Evolutionary conservation across 2,329 filamentous ascomycete species (phyloP).

Genomic region (Colletotrichum chlorophyti): DNA sequence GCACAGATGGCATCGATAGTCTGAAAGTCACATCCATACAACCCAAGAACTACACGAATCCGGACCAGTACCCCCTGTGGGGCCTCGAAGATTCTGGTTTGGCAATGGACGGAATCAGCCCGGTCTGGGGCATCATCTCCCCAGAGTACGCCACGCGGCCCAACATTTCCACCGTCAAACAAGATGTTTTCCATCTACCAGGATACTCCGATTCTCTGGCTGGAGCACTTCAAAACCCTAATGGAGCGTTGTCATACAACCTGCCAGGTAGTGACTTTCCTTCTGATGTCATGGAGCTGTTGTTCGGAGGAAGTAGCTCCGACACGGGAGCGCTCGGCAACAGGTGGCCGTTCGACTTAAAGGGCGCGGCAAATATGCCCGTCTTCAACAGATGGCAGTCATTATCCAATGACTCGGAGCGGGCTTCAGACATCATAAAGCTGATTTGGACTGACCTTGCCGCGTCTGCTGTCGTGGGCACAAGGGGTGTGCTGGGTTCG

Average conservation of each 20-base stretch:
- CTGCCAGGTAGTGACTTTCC: constrained; percentile 43
- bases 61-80: constrained; percentile 41
- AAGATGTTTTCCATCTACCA: constrained; percentile 27
- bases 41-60: constrained; percentile 43
- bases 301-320: constrained; percentile 27
- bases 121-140: constrained; percentile 49
- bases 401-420: constrained; percentile 35
- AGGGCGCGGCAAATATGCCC: constrained; percentile 40
- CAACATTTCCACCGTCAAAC: constrained; percentile 41
- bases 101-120: constrained; percentile 32
- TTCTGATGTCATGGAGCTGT: constrained; percentile 32
- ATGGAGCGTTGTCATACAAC: constrained; percentile 32
- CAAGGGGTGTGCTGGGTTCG: constrained; percentile 32
- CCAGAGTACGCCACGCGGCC: constrained; percentile 35
- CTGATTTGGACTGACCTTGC: constrained; percentile 52
- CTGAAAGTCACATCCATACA: constrained; percentile 41
- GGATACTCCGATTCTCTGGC: constrained; percentile 5
- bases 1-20: constrained; percentile 40
- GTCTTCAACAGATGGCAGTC: constrained; percentile 49
- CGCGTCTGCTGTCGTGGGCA: constrained; percentile 50
- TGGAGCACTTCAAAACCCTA: neutral
- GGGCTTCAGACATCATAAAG: constrained; percentile 45
- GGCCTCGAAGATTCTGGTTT: constrained; percentile 39
- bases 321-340: neutral
- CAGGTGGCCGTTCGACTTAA: constrained; percentile 17